A percentile compares a stretch with the other conserved stretches of the same genome.
Evolutionary conservation across 2,329 filamentous ascomycete species (phyloP).

Genomic region (Coniochaeta hoffmannii): DNA sequence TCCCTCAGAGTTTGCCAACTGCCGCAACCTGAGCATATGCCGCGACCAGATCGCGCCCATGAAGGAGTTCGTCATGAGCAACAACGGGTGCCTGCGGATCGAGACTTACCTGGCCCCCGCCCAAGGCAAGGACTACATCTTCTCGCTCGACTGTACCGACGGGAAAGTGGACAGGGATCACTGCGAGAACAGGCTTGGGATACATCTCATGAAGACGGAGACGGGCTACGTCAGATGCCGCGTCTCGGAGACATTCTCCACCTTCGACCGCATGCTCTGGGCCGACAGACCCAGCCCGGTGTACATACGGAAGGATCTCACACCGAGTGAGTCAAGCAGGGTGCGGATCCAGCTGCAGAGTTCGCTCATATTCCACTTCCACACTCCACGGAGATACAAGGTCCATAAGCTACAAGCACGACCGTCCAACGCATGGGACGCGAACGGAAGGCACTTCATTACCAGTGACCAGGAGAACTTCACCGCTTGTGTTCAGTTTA

Average conservation of each 20-base stretch:
- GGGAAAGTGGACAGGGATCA: not conserved
- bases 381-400: not conserved
- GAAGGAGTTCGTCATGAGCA: slow-evolving; percentile 10
- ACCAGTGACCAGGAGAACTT: slow-evolving; percentile 7
- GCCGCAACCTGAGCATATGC: slow-evolving; percentile 4
- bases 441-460: slow-evolving; percentile 5
- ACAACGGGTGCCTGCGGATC: slow-evolving; percentile 9
- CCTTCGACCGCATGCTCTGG: slow-evolving; percentile 5
- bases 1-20: slow-evolving; percentile 7
- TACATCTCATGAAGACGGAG: slow-evolving; percentile 9
- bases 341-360: slow-evolving; percentile 4
- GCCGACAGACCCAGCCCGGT: not conserved
- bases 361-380: slow-evolving; percentile 7
- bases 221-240: slow-evolving; percentile 4
- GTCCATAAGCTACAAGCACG: not conserved
- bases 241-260: slow-evolving; percentile 4
- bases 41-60: slow-evolving; percentile 7
- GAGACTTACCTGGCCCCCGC: slow-evolving; percentile 5
- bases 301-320: slow-evolving; percentile 5
- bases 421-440: slow-evolving; percentile 5
- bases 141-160: slow-evolving; percentile 7
- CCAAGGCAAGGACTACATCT: slow-evolving; percentile 7
- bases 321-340: slow-evolving; percentile 1
- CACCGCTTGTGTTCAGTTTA: slow-evolving; percentile 5
- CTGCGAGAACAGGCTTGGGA: slow-evolving; percentile 1